Percentiles rank a stretch among this genome's conserved stretches.
Conservation (phyloP, 2,329 filamentous ascomycete genomes). For the Fusarium sp. region DNA sequence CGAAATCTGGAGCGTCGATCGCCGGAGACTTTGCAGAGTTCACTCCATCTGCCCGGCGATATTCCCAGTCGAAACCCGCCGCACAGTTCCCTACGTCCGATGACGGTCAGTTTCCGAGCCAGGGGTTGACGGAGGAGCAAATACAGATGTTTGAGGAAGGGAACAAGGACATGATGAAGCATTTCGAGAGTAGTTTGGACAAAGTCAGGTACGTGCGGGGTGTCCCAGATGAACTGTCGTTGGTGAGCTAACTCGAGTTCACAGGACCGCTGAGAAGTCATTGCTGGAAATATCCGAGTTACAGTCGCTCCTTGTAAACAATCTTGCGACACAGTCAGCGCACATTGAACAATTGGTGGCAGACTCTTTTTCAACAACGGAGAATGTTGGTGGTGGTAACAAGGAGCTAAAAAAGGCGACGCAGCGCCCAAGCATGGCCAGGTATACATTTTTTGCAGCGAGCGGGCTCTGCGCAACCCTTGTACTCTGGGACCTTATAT, state of each 20-base stretch:
- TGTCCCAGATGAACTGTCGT: neutral
- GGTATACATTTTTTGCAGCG: conserved; percentile 83
- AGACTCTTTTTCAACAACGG: conserved; percentile 81
- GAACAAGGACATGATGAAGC: conserved; percentile 90
- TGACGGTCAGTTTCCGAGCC: conserved; percentile 40
- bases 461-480: conserved; percentile 78
- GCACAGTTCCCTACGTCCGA: conserved; percentile 36
- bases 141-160: conserved; percentile 92
- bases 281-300: conserved; percentile 92
- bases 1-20: conserved; percentile 63
- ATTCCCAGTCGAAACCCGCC: conserved; percentile 30
- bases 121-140: conserved; percentile 81
- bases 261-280: conserved; percentile 85
- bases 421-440: conserved; percentile 74
- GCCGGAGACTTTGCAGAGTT: conserved; percentile 49
- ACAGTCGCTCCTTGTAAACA: conserved; percentile 86
- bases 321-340: conserved; percentile 84
- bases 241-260: conserved; percentile 28
- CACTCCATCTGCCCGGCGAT: conserved; percentile 35
- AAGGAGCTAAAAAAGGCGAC: conserved; percentile 87
- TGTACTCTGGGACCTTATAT: conserved; percentile 79
- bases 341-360: conserved; percentile 89
- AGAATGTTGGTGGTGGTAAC: conserved; percentile 90
- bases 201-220: conserved; percentile 80
- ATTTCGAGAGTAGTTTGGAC: conserved; percentile 92